Evolutionary conservation across 1,139 yeast species (phyloP).

Genomic region (Candida sanyaensis): DNA sequence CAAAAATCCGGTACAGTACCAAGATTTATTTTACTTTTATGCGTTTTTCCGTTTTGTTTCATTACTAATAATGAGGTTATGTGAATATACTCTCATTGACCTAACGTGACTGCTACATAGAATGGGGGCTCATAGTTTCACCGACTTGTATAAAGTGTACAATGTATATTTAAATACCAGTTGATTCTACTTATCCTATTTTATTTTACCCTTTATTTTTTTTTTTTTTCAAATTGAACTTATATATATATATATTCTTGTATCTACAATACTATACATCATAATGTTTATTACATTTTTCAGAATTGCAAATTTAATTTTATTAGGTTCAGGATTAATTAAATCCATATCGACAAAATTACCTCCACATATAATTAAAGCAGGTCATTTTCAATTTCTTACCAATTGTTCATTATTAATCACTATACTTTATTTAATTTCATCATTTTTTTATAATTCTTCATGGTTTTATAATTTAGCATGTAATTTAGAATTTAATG

Average conservation of each 20-base stretch:
- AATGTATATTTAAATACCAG: background rate
- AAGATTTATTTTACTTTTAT: too few species aligned
- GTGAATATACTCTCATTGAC: background rate
- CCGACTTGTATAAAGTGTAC: background rate
- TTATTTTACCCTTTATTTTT: too few species aligned
- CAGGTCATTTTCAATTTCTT: conserved; percentile 64
- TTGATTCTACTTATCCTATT: too few species aligned
- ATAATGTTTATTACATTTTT: conserved; percentile 1
- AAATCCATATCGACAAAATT: conserved; percentile 13
- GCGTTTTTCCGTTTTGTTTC: too few species aligned
- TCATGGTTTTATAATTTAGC: conserved; percentile 15
- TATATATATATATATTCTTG: too few species aligned
- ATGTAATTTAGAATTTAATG: conserved; percentile 22
- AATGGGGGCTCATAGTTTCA: background rate
- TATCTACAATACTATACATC: background rate
- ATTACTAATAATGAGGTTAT: too few species aligned
- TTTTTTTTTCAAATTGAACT: too few species aligned
- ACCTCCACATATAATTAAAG: conserved; percentile 48
- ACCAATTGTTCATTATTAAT: conserved; percentile 48
- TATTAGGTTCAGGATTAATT: conserved; percentile 8
- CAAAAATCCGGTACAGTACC: too few species aligned
- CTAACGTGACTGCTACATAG: background rate
- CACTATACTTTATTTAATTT: conserved; percentile 8
- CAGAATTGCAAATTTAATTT: conserved; percentile 4
- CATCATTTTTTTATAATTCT: conserved; percentile 3